phyloP scores from a whole-genome alignment of 352 stramenopile species.

The Phytophthora parvispora region DNA sequence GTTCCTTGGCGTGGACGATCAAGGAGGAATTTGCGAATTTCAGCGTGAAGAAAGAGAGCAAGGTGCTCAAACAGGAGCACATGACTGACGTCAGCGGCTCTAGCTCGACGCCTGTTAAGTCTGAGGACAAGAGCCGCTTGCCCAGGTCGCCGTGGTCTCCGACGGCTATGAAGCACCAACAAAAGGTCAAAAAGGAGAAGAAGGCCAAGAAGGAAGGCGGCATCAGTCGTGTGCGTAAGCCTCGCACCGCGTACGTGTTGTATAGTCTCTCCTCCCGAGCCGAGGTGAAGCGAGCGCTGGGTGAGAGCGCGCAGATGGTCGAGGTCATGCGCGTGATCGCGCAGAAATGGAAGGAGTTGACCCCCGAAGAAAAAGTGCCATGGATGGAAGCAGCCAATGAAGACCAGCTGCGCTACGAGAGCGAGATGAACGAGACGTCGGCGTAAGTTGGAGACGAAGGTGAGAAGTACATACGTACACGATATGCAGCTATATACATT shows the following conservation, averaged over 20 bases:
- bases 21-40: conserved; percentile 52
- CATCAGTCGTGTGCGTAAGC: conserved; percentile 47
- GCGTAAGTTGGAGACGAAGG: conserved; percentile 26
- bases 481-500: conserved; percentile 39
- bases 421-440: conserved; percentile 76
- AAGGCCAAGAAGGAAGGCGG: conserved; percentile 46
- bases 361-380: conserved; percentile 55
- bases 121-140: conserved; percentile 45
- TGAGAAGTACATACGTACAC: conserved; percentile 26
- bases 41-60: conserved; percentile 51
- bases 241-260: conserved; percentile 75
- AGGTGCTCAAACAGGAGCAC: conserved; percentile 54
- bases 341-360: conserved; percentile 70
- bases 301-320: conserved; percentile 55
- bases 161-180: conserved; percentile 72
- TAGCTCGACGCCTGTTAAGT: conserved; percentile 31
- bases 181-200: conserved; percentile 68
- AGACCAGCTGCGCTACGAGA: conserved; percentile 74
- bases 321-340: conserved; percentile 71
- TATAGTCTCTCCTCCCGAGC: conserved; percentile 73
- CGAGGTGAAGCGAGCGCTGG: conserved; percentile 59
- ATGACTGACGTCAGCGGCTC: conserved; percentile 46
- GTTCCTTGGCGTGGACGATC: conserved; percentile 58
- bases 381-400: conserved; percentile 71
- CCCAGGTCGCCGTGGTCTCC: conserved; percentile 76